A percentile compares a stretch with the other conserved stretches of the same genome.
These are phyloP conservation scores for Scorias spongiosa DNA, from an alignment of 2,329 filamentous ascomycete species.

Conservation along the genomic window DNA sequence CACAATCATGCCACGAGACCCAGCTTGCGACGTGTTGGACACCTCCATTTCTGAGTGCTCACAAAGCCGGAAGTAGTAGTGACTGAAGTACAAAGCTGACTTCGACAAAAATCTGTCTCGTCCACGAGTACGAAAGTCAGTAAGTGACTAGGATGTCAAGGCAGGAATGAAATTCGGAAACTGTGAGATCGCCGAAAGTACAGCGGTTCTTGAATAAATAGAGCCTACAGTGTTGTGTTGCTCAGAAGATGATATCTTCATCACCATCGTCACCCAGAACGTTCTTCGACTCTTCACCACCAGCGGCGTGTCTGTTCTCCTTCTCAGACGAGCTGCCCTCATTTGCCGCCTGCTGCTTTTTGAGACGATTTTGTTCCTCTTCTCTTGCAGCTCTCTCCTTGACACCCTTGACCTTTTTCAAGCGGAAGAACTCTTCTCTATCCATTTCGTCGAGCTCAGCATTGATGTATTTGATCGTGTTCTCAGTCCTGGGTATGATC, in stretches of 20 bases:
- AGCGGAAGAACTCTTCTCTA: conserved; percentile 90
- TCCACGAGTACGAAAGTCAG: too few relatives aligned
- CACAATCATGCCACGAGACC: too few relatives aligned
- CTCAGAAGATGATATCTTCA: conserved; percentile 18
- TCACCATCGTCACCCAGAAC: conserved; percentile 22
- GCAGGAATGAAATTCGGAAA: too few relatives aligned
- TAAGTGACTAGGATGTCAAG: too few relatives aligned
- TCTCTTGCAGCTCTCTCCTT: conserved; percentile 39
- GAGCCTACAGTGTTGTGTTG: too few relatives aligned
- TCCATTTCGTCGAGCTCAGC: conserved; percentile 95
- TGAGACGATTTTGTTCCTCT: conserved; percentile 18
- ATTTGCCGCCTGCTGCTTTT: conserved; percentile 8
- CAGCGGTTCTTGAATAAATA: too few relatives aligned
- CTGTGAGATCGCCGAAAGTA: too few relatives aligned
- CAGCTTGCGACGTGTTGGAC: too few relatives aligned
- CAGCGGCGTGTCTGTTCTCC: conserved; percentile 13
- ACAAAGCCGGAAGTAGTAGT: too few relatives aligned
- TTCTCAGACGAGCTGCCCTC: conserved; percentile 11
- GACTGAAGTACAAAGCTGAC: too few relatives aligned
- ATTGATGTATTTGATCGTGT: conserved; percentile 99
- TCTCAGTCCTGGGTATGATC: conserved; percentile 94
- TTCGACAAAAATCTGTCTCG: too few relatives aligned
- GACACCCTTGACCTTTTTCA: conserved; percentile 82
- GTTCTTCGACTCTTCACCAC: conserved; percentile 13
- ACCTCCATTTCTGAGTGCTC: too few relatives aligned